phyloP scores from a whole-genome alignment of 208 protist species.

The Trypanosoma vivax region DNA sequence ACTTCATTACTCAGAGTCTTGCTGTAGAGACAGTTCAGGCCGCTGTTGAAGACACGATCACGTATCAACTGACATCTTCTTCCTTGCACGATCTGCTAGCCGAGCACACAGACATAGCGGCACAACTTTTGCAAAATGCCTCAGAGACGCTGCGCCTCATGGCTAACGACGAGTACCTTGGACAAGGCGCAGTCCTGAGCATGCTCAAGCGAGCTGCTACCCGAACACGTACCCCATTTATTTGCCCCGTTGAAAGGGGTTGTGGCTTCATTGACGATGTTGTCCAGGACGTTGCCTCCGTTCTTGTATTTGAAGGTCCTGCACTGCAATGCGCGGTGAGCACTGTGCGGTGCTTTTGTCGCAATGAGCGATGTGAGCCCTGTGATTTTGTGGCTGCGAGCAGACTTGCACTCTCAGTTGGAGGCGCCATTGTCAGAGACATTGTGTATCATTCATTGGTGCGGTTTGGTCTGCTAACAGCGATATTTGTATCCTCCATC shows the following conservation, averaged over 20 bases:
- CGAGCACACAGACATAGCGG: slow-evolving; percentile 58
- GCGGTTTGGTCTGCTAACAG: slow-evolving; percentile 15
- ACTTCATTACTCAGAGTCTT: slow-evolving; percentile 64
- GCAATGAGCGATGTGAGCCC: neutral
- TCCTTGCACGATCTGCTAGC: slow-evolving; percentile 70
- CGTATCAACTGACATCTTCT: slow-evolving; percentile 68
- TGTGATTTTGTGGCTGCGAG: slow-evolving; percentile 10
- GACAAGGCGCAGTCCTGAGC: slow-evolving; percentile 30
- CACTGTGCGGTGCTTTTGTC: neutral
- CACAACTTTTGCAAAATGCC: slow-evolving; percentile 75
- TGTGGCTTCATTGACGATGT: slow-evolving; percentile 54
- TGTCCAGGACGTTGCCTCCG: slow-evolving; percentile 54
- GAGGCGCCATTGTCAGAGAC: slow-evolving; percentile 34
- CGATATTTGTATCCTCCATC: slow-evolving; percentile 30
- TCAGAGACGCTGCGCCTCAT: slow-evolving; percentile 64
- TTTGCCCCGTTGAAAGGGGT: slow-evolving; percentile 19
- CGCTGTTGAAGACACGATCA: slow-evolving; percentile 60
- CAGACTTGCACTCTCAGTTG: slow-evolving; percentile 30
- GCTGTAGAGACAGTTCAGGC: slow-evolving; percentile 65
- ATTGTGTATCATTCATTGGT: slow-evolving; percentile 48
- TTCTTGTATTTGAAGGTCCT: slow-evolving; percentile 36
- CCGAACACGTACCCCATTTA: slow-evolving; percentile 38
- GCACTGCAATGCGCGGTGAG: slow-evolving; percentile 51
- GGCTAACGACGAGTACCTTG: slow-evolving; percentile 49
- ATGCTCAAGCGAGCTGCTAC: slow-evolving; percentile 39